Evolutionary conservation across 2,329 filamentous ascomycete genomes (phyloP), one percentile per base, ranked within the genome.

Genomic region (Trichoderma sp.): DNA sequence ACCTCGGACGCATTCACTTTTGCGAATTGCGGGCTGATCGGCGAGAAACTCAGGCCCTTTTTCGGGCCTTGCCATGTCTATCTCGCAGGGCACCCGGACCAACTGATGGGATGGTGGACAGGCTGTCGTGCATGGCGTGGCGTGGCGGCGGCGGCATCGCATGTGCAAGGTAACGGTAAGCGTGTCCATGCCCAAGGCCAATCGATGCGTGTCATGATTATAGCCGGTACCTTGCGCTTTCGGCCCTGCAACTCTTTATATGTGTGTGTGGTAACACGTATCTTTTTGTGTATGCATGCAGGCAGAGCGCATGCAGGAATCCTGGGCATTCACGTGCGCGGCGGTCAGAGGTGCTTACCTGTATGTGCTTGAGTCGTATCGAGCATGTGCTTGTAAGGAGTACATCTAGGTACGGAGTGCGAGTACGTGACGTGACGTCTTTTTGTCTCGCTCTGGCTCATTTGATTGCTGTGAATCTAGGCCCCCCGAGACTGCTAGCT

Each of bases 41-140:
- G 19, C 52, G 14, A 47, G 37, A 27, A 47, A 66, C 14, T n/a
- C 16, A 21, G 5, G 10, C 27, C 16, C 16, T 40, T 40, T 40
- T 19, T 16, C 16, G 37, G 37, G 14, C 37, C 37, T 40, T 40
- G 37, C 37, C 37, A 40, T 24, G 37, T 14, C 5, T 14, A 33
- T 55, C 62, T 21, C 35, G 19, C 27, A 56, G 49, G 62, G 49
- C 33, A n/a, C 8, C 24, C 40, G 52, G 31, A 16, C 27, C 47
- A 37, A 29, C 8, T 49, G 55, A 31, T 24, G 55, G 33, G 33
- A 35, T 35, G 33, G 33, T 31, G 40, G 63, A 52, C 40, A 58
- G 64, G 64, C 64, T 67, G 64, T 67, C 64, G 64, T 67, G 64
- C 64, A 67, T 67, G 55, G 63, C 63, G 35, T 29, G 19, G 52